Conservation (phyloP, 495 filamentous ascomycete species). For the Aspergillus avenaceus region DNA sequence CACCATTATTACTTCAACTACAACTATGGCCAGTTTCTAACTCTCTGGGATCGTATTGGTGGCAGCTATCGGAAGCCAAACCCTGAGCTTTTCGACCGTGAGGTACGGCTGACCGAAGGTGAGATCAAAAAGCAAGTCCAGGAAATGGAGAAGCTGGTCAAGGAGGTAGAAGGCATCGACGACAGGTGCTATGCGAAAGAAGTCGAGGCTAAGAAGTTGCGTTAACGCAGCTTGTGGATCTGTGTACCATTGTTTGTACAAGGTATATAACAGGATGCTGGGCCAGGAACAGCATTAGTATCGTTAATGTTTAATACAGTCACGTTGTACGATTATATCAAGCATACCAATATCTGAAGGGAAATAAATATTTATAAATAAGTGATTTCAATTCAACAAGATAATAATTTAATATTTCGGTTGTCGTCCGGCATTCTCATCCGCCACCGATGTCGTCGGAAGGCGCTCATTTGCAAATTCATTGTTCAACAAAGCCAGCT, state of each 20-base stretch:
- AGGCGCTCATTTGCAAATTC: too few relatives aligned
- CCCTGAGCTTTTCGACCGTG: slow-evolving; percentile 68
- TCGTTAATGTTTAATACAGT: neutral
- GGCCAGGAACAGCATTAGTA: too few relatives aligned
- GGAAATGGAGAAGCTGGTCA: slow-evolving; percentile 73
- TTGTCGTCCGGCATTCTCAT: neutral
- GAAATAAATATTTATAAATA: too few relatives aligned
- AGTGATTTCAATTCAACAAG: too few relatives aligned
- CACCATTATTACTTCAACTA: slow-evolving; percentile 97
- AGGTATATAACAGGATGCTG: too few relatives aligned
- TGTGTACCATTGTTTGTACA: neutral
- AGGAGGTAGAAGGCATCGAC: slow-evolving; percentile 76
- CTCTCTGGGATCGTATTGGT: slow-evolving; percentile 85
- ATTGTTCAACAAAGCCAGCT: too few relatives aligned
- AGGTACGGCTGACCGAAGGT: slow-evolving; percentile 69
- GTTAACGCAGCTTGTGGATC: neutral
- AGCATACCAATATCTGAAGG: too few relatives aligned
- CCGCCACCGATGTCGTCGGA: neutral
- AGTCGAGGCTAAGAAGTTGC: neutral
- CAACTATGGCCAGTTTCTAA: slow-evolving; percentile 95
- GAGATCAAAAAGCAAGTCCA: slow-evolving; percentile 68
- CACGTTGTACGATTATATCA: too few relatives aligned
- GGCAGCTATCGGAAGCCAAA: slow-evolving; percentile 84
- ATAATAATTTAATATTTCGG: neutral
- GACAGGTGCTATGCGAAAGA: slow-evolving; percentile 42